Conservation (phyloP, 805 yeast genomes). For the Candida easanensis region DNA sequence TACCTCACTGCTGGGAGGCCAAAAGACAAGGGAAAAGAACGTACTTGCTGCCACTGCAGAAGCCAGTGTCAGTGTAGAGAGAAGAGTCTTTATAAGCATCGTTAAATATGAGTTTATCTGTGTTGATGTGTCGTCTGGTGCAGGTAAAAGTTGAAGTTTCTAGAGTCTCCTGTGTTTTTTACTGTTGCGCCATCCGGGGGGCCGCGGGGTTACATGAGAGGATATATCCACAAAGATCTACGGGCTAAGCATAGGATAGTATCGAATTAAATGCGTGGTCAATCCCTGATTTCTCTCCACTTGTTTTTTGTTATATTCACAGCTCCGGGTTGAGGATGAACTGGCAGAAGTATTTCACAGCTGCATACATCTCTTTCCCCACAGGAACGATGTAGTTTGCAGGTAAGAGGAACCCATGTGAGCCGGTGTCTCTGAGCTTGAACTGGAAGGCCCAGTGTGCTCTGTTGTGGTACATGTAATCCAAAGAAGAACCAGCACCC, state of each 20-base stretch:
- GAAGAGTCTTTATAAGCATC: not conserved
- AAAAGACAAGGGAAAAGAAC: not conserved
- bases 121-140: too few species aligned
- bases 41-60: constrained; percentile 6
- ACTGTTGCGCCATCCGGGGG: too few species aligned
- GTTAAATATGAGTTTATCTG: not conserved
- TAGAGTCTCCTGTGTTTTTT: too few species aligned
- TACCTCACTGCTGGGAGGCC: not conserved
- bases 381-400: constrained; percentile 67
- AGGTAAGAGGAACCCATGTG: constrained; percentile 81
- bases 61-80: not conserved
- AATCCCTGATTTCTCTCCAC: too few species aligned
- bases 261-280: too few species aligned
- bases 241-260: too few species aligned
- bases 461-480: constrained; percentile 77
- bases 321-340: constrained; percentile 41
- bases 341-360: constrained; percentile 63
- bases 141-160: too few species aligned
- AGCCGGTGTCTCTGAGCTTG: constrained; percentile 77
- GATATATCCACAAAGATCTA: too few species aligned
- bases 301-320: constrained; percentile 12
- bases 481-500: constrained; percentile 79
- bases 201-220: too few species aligned
- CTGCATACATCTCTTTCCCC: constrained; percentile 69
- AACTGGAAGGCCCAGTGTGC: constrained; percentile 85